Evolutionary conservation across 2,329 filamentous ascomycete genomes (phyloP).

Genomic region (Penicillium italicum): DNA sequence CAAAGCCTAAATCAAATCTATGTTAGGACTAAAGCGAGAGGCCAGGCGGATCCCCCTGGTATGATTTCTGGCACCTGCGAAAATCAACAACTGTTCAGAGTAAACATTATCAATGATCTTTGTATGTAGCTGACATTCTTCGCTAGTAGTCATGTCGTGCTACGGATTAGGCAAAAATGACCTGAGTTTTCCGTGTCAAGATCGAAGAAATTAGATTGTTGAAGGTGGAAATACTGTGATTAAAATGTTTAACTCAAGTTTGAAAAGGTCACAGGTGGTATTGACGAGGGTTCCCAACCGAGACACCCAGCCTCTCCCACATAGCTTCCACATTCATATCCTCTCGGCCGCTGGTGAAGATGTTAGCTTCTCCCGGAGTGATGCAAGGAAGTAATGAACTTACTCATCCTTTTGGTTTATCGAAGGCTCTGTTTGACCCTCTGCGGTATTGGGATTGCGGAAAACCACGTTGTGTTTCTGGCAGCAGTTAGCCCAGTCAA

Average conservation of each 20-base stretch:
- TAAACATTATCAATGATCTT: too few relatives aligned
- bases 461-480: slow-evolving; percentile 40
- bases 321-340: slow-evolving; percentile 39
- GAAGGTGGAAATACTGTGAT: neutral
- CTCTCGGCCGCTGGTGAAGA: slow-evolving; percentile 29
- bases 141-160: too few relatives aligned
- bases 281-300: slow-evolving; percentile 28
- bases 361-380: neutral
- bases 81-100: too few relatives aligned
- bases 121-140: too few relatives aligned
- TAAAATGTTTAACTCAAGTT: too few relatives aligned
- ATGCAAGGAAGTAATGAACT: slow-evolving; percentile 7
- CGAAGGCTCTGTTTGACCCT: slow-evolving; percentile 35
- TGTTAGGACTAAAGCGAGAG: too few relatives aligned
- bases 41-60: too few relatives aligned
- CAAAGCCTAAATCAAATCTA: too few relatives aligned
- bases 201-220: too few relatives aligned
- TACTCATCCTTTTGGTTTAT: slow-evolving; percentile 34
- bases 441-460: slow-evolving; percentile 35
- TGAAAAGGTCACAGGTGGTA: slow-evolving; percentile 30
- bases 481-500: neutral
- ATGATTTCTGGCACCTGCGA: too few relatives aligned
- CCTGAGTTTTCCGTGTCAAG: neutral
- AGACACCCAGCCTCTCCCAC: slow-evolving; percentile 34
- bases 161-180: neutral